Base-by-base conservation (phyloP, 805 yeast species). In the Barnettozyma sucrosica region DNA sequence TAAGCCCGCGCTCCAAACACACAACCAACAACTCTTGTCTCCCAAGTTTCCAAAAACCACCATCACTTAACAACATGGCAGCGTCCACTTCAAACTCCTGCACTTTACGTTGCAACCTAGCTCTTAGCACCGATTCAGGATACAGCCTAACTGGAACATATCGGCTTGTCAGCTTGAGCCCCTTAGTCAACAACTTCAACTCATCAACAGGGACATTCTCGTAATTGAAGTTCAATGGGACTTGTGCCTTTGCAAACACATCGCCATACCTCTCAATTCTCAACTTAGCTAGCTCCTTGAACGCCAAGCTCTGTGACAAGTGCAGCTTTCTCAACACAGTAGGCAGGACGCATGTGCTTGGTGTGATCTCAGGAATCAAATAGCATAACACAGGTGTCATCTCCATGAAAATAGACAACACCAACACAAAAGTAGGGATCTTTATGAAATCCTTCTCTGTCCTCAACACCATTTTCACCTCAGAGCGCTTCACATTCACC, bases 341-440 rank as follows among this genome's bases (percentile, higher is more conserved):
- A 1, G 83, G 83, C 28, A 79, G 65, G 9, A 76, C 66, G 59
- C 85, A 80, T 10, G 83, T 79, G 65, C 72, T 73, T 9, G 85
- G 83, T 1, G 81, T 72, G 5, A 80, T 56, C 51, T 75, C 76
- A 0, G 86, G 86, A 43, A 79, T 58, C 4, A 68, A 59, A 46
- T 71, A 76, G 56, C 83, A 78, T 5, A 81, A 51, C 1, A 77
- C 19, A 0, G 83, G 82, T 0, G 83, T 76, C 44, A 66, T 56
- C 54, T 81, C 87, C 56, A 75, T 76, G 58, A 78, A 79, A 3
- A 78, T 52, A 24, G 75, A 41, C 41, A 75, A 66, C 7, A 78
- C 52, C 2, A 79, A 38, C 1, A 73, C 70, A 62, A 81, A 80
- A n/a, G 63, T 21, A 2, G 85, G 85, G 18, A 81, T 53, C 58